A percentile compares a stretch with the other conserved stretches of the same genome.
Evolutionary conservation across 805 yeast genomes (phyloP).

Genomic region (Metschnikowia baotianmanensis): DNA sequence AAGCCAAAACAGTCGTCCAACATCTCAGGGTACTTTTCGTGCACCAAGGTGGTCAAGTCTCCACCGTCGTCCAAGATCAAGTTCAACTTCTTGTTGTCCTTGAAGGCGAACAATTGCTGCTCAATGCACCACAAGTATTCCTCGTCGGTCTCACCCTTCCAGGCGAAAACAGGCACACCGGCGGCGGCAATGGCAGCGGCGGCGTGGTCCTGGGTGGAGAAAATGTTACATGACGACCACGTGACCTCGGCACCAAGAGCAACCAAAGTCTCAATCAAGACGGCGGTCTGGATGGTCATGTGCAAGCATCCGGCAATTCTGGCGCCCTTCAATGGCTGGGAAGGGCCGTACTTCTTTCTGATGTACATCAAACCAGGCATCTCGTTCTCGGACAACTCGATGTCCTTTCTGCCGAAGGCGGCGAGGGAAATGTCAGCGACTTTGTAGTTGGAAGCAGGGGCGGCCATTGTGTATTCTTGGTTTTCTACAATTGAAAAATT

Average conservation of each 20-base stretch:
- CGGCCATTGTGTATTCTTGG: slow-evolving; percentile 26
- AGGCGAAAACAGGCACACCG: slow-evolving; percentile 98
- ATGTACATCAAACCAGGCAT: slow-evolving; percentile 99
- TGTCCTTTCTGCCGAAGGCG: slow-evolving; percentile 99
- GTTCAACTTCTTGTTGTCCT: slow-evolving; percentile 92
- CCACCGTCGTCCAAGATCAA: slow-evolving; percentile 99
- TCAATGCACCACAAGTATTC: slow-evolving; percentile 99
- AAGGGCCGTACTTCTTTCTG: slow-evolving; percentile 85
- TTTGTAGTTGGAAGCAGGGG: slow-evolving; percentile 68
- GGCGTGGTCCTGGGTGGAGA: slow-evolving; percentile 99
- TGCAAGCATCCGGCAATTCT: slow-evolving; percentile 98
- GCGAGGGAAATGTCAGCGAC: slow-evolving; percentile 98
- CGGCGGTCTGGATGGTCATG: slow-evolving; percentile 99
- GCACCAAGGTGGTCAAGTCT: slow-evolving; percentile 94
- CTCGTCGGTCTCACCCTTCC: slow-evolving; percentile 99
- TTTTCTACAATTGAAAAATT: slow-evolving; percentile 1
- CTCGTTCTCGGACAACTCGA: slow-evolving; percentile 97
- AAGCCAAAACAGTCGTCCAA: slow-evolving; percentile 92
- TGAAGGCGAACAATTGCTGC: slow-evolving; percentile 98
- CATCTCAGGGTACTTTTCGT: slow-evolving; percentile 97
- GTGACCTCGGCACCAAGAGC: slow-evolving; percentile 99
- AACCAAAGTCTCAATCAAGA: slow-evolving; percentile 92
- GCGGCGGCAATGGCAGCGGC: slow-evolving; percentile 99
- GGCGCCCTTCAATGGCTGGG: slow-evolving; percentile 97
- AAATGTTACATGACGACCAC: slow-evolving; percentile 99